These are phyloP conservation scores for Lentinula lateritia DNA, from an alignment of 768 basidiomycete genomes.

Conservation along the genomic window DNA sequence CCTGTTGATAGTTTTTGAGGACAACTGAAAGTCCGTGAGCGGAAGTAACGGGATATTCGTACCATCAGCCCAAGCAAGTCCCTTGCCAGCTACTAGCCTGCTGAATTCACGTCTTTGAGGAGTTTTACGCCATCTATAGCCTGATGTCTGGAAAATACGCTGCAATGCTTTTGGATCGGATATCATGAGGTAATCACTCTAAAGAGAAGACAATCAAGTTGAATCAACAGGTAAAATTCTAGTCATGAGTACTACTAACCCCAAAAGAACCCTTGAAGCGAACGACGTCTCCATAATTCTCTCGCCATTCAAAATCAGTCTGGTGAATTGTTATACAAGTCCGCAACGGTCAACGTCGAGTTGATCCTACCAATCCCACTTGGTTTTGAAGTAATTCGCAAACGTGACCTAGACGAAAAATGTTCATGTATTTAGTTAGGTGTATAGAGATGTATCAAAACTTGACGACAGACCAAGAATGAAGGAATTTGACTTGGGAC, in stretches of 20 bases:
- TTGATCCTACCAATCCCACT: neutral
- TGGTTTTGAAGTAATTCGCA: constrained; percentile 4
- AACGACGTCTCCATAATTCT: constrained; percentile 3
- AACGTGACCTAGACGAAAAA: constrained; percentile 2
- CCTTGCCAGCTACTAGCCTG: constrained; percentile 19
- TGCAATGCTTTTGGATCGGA: constrained; percentile 27
- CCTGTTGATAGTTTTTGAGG: constrained; percentile 4
- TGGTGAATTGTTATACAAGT: neutral
- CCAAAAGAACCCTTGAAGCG: constrained; percentile 3
- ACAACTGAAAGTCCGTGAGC: constrained; percentile 8
- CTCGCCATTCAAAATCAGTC: constrained; percentile 5
- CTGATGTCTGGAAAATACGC: constrained; percentile 24
- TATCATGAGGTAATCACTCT: constrained; percentile 25
- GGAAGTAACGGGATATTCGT: neutral
- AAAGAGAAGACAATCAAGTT: neutral
- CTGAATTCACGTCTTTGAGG: constrained; percentile 13
- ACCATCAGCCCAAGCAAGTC: constrained; percentile 25
- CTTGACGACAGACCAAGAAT: neutral
- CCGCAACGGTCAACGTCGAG: neutral
- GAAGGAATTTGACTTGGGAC: neutral
- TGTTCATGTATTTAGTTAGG: neutral
- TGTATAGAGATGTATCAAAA: neutral
- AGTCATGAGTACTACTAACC: neutral
- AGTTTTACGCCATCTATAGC: constrained; percentile 23
- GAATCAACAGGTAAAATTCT: too few relatives aligned